Evolutionary conservation across 2,329 filamentous ascomycete genomes (phyloP), one percentile per base, ranked within the genome.

Genomic region (Penicillium verrucosum): DNA sequence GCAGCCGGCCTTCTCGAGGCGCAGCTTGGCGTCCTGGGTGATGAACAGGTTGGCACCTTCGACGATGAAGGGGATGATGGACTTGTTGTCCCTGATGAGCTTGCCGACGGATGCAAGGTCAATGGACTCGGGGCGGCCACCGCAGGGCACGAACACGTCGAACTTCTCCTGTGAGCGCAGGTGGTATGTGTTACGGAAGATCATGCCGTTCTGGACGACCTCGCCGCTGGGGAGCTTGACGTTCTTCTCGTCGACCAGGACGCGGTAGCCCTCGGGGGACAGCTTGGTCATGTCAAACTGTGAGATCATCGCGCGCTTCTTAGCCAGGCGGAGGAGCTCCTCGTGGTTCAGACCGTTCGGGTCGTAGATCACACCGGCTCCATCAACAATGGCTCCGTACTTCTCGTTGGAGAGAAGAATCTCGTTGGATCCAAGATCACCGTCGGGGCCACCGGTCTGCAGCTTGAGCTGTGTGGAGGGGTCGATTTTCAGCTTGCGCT

Each of bases 21-120:
- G 89, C 54, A 97, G 83, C 80, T 97, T 97, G 67, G 93, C 93
- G 69, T 99, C 94, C 76, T 99, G 94, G 0, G 94, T 97, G 77
- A 99, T 95, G 84, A 99, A 99, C 53, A 99, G 82, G 75, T 97
- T 99, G 75, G 94, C 94, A 51, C 94, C 94, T 78, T 99, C 94
- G 43, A 99, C 93, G 52, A 99, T 94, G 78, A 95, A 99, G 0
- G 93, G 92, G 59, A 99, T 89, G 11, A 83, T 85, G 23, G 84
- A 82, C 80, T 96, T 97, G 77, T 92, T 92, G 60, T 96, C 86
- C 71, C 88, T 86, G 75, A 99, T 97, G 60, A 99, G 84, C 73
- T 89, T 90, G 77, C 84, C 88, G 60, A 92, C 93, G 8, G 88
- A 90, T 54, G 90, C 88, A 57, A 97, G 85, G 73, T 99, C 93